Conservation (phyloP, 2,329 filamentous ascomycete genomes). For the Pestalotiopsis sp. region DNA sequence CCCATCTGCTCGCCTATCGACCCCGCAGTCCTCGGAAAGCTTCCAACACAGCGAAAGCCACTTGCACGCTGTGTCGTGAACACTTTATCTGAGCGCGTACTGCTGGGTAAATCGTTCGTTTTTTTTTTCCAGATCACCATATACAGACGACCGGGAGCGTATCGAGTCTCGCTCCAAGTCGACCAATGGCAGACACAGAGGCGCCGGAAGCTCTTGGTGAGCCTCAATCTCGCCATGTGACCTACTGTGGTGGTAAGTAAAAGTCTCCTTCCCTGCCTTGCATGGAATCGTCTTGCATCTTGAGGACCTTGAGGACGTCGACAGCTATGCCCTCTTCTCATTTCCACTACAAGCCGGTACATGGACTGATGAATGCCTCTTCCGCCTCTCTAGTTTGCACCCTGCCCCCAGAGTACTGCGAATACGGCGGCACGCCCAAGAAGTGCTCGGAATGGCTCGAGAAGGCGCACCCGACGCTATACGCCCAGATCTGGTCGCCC, state of each 20-base stretch:
- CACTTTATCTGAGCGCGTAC: neutral
- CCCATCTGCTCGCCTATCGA: neutral
- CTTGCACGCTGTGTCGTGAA: neutral
- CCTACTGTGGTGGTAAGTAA: constrained; percentile 60
- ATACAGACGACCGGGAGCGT: constrained; percentile 1
- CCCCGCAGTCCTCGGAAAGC: constrained; percentile 1
- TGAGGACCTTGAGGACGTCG: neutral
- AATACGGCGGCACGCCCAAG: constrained; percentile 93
- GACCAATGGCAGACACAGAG: constrained; percentile 55
- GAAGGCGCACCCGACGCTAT: constrained; percentile 71
- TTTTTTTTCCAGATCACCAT: neutral
- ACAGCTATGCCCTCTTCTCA: neutral
- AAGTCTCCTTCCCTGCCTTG: neutral
- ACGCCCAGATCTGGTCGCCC: constrained; percentile 82
- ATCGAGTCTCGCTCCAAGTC: neutral
- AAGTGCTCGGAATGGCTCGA: constrained; percentile 98
- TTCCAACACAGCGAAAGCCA: neutral
- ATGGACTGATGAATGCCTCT: neutral
- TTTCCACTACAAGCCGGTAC: neutral
- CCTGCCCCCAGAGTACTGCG: constrained; percentile 82
- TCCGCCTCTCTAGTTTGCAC: constrained; percentile 53
- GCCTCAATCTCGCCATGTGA: constrained; percentile 51
- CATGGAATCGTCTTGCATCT: neutral
- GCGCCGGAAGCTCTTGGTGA: constrained; percentile 44
- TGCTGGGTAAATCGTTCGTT: neutral